Base-by-base conservation (phyloP, 2,329 filamentous ascomycete species). In the Conoideocrella luteorostrata region DNA sequence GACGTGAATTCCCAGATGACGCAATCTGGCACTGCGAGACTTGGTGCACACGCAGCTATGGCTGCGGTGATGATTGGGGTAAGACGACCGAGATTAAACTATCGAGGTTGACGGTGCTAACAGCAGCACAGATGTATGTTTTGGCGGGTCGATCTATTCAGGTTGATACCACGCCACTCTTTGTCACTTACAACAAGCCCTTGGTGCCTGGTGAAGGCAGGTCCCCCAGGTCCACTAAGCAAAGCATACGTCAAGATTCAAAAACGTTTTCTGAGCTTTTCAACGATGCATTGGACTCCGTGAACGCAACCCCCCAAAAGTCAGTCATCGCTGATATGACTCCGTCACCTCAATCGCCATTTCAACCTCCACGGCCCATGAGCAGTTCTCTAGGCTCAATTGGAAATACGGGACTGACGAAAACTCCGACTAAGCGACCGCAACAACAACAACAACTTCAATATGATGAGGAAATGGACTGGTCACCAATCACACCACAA, bases 401-500 rank as follows among this genome's bases (percentile, higher is more conserved):
- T 21, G 46, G 40, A 29, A 41, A 39, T 13, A 35, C 50, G 10
- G 47, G 39, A 10, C 28, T 58, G n/a, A 45, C 53, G 2, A 47
- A 50, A 32, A 52, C 43, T 11, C 49, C 53, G 2, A 39, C 17
- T 4, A 35, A 34, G 11, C 39, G 36, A 17, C 43, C 49, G 7
- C 46, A 50, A 23, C 49, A 32, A 22, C 30, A 46, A 2, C 49
- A 50, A 28, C 48, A 56, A 18, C 41, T 56, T 2, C 62, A 67
- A 7, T 66, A 73, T 45, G 67, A 66, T 1, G 77, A 84, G 30
- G 74, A 75, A 44, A 89, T 90, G 86, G 86, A 89, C 55, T 88
- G 84, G 80, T 77, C 80, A 3, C 82, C 82, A 1, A 79, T 78
- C 0, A 66, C 68, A 44, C 72, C 73, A n/a, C 66, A 68, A 39